Evolutionary conservation across 306 rosid genomes (phyloP), one percentile per base, ranked within the genome.

Genomic region (Begonia fuchsioides): DNA sequence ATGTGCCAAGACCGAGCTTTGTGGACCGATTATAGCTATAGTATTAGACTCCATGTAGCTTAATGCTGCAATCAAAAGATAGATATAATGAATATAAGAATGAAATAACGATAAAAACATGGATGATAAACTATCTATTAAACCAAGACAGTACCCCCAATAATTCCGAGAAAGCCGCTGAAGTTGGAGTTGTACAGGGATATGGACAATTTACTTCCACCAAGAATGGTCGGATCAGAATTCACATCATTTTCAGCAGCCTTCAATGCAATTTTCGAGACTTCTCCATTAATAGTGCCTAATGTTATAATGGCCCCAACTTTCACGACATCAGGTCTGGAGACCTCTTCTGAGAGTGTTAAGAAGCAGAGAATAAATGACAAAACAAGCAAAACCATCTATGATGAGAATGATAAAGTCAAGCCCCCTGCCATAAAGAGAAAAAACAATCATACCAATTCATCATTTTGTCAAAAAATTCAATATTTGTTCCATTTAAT

Each of bases 181-280:
- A 43, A 61, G 53, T 76, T 71, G 20, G 82, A 49, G 54, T 71
- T 66, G 46, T 59, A 64, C 12, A 71, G 47, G 12, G 54, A 35
- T 11, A 76, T 58, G 7, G 78, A 76, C 17, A 76, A 44, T 49
- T 68, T 76, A 46, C 65, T 64, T 49, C 75, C 72, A 8, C 57
- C 67, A 17, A 76, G 82, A 61, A 71, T 48, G 56, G 43, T 71
- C 35, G 70, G 63, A 61, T 76, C 75, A 16, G 82, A 65, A 48
- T 71, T 76, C 52, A 76, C 72, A 51, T 76, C 82, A 4, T 58
- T 48, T 59, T 40, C 67, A 12, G 82, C 82, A n/a, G 78, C 78
- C 51, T 64, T 53, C 38, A 76, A 57, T 50, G 82, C 70, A 47
- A 71, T 58, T 58, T 50, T 58, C 3, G 77, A 65, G 35, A 76